Conservation (phyloP, 1,284 basidiomycete species). For the Neolentinus lepideus region DNA sequence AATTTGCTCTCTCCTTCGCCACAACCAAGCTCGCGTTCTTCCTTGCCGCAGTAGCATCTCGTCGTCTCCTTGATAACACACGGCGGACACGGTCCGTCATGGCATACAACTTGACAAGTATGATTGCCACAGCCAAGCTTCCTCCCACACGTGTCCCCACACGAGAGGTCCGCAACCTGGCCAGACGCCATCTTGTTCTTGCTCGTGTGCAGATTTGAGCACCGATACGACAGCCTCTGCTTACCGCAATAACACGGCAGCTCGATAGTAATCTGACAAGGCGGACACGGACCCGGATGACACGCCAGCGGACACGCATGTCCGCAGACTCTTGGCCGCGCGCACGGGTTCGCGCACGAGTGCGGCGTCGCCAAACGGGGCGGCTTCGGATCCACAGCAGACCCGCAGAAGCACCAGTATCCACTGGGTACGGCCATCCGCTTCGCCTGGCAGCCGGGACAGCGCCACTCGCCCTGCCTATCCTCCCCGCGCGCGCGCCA, state of each 20-base stretch:
- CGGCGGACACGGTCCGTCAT: conserved; percentile 61
- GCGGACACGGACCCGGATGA: conserved; percentile 77
- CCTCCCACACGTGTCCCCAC: conserved; percentile 58
- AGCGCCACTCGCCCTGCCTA: conserved; percentile 72
- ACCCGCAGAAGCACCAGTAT: conserved; percentile 85
- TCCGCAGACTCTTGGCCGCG: conserved; percentile 51
- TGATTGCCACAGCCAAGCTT: conserved; percentile 66
- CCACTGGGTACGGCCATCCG: conserved; percentile 54
- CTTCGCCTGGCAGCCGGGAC: conserved; percentile 82
- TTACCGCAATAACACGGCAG: conserved; percentile 64
- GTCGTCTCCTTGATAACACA: conserved; percentile 51
- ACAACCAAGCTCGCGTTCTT: conserved; percentile 53
- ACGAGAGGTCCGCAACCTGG: conserved; percentile 44
- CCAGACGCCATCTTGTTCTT: conserved; percentile 15
- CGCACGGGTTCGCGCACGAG: conserved; percentile 77
- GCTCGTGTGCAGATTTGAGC: conserved; percentile 36
- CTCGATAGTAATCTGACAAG: conserved; percentile 47
- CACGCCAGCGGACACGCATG: conserved; percentile 70
- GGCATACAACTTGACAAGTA: conserved; percentile 54
- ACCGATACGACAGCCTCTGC: conserved; percentile 56
- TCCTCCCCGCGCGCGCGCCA: conserved; percentile 68
- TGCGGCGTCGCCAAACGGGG: conserved; percentile 74
- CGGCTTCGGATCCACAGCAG: conserved; percentile 64
- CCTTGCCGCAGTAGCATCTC: conserved; percentile 75
- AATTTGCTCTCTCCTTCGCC: conserved; percentile 43